Conservation (phyloP, 768 basidiomycete genomes). For the Hemileccinum impolitum region DNA sequence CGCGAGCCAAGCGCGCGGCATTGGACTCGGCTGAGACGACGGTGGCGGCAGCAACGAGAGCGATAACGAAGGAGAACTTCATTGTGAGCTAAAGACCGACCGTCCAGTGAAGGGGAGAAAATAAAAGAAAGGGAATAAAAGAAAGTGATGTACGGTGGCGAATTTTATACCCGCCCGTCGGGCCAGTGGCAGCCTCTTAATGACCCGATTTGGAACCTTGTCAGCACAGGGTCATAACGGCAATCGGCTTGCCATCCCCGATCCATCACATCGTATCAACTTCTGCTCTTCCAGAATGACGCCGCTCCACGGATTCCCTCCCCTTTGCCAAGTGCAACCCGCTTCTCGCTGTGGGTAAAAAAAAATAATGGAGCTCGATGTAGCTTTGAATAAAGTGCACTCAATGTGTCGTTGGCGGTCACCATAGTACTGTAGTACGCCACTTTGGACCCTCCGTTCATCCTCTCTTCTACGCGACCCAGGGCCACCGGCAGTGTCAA, state of each 20-base stretch:
- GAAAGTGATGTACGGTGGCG: background rate
- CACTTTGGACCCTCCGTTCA: too few species aligned
- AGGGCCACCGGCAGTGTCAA: background rate
- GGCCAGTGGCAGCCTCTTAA: too few species aligned
- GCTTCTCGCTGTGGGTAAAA: too few species aligned
- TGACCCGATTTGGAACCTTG: too few species aligned
- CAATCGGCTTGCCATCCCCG: constrained; percentile 4
- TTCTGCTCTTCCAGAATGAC: background rate
- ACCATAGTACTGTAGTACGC: too few species aligned
- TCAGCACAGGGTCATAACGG: constrained; percentile 13
- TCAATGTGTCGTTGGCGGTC: too few species aligned
- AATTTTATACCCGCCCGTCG: constrained; percentile 8
- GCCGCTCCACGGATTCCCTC: too few species aligned
- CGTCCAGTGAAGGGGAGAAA: background rate
- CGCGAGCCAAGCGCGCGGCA: constrained; percentile 51
- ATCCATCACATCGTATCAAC: background rate
- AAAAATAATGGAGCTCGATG: too few species aligned
- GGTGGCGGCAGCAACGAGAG: constrained; percentile 38
- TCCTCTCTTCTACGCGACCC: background rate
- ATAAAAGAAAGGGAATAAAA: too few species aligned
- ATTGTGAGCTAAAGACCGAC: constrained; percentile 11
- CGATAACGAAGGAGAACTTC: constrained; percentile 31
- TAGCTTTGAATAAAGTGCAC: too few species aligned
- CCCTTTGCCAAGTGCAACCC: too few species aligned
- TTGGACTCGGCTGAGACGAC: constrained; percentile 47